These are phyloP conservation scores for Aspergillus proliferans DNA, from an alignment of 2,329 filamentous ascomycete genomes.

Conservation along the genomic window DNA sequence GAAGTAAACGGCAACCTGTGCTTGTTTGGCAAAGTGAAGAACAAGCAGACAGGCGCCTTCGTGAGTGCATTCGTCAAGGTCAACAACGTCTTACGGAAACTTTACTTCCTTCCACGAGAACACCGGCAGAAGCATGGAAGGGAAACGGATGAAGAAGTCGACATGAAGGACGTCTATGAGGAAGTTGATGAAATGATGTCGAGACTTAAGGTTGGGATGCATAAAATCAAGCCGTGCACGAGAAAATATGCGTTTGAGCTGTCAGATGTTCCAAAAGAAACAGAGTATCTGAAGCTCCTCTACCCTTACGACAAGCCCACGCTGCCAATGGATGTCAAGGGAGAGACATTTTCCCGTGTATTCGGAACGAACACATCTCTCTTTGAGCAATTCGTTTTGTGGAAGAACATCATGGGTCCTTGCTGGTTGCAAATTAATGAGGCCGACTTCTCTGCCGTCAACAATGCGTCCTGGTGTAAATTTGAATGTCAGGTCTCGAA, in stretches of 20 bases:
- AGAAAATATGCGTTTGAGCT: slow-evolving; percentile 96
- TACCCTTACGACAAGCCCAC: slow-evolving; percentile 84
- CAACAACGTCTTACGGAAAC: slow-evolving; percentile 85
- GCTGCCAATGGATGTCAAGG: slow-evolving; percentile 63
- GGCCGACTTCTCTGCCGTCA: slow-evolving; percentile 74
- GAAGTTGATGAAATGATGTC: slow-evolving; percentile 88
- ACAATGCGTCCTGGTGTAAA: slow-evolving; percentile 95
- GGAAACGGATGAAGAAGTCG: slow-evolving; percentile 69
- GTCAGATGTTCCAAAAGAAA: slow-evolving; percentile 76
- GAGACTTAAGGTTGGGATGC: slow-evolving; percentile 74
- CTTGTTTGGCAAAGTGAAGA: slow-evolving; percentile 91
- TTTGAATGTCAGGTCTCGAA: slow-evolving; percentile 78
- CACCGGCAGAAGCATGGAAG: slow-evolving; percentile 53
- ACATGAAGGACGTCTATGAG: slow-evolving; percentile 81
- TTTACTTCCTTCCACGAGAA: slow-evolving; percentile 85
- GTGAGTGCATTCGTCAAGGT: slow-evolving; percentile 94
- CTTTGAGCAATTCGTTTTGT: slow-evolving; percentile 96
- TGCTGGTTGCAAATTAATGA: slow-evolving; percentile 92
- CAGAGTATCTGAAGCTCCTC: slow-evolving; percentile 87
- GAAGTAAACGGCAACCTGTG: slow-evolving; percentile 88
- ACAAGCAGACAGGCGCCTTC: slow-evolving; percentile 71
- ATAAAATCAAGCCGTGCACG: slow-evolving; percentile 86
- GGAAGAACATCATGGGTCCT: slow-evolving; percentile 98
- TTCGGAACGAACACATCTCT: slow-evolving; percentile 90
- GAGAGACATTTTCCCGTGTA: slow-evolving; percentile 87